Evolutionary conservation across 768 basidiomycete species (phyloP).

Genomic region (Lactarius sp.): DNA sequence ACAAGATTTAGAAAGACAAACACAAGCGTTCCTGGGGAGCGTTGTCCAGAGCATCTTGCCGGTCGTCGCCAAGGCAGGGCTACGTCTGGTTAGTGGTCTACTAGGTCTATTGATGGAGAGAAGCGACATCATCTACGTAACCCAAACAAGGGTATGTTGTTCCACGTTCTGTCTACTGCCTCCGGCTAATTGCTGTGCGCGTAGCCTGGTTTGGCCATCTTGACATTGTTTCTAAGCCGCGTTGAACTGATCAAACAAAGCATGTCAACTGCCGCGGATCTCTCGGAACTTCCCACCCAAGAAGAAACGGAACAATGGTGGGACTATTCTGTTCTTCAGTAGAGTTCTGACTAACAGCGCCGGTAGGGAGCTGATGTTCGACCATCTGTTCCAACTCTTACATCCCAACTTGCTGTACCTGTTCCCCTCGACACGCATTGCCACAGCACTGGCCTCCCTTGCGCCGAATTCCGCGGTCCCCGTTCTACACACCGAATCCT

Average conservation of each 20-base stretch:
- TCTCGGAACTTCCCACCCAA: constrained; percentile 51
- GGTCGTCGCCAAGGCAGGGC: constrained; percentile 69
- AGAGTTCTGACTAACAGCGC: constrained; percentile 10
- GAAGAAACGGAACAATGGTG: constrained; percentile 84
- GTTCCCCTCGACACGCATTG: constrained; percentile 85
- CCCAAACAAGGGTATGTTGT: constrained; percentile 70
- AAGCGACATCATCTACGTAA: constrained; percentile 65
- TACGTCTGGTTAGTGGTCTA: constrained; percentile 82
- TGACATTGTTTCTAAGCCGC: constrained; percentile 87
- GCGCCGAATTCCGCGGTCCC: constrained; percentile 36
- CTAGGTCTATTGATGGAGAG: constrained; percentile 78
- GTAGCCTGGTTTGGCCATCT: constrained; percentile 86
- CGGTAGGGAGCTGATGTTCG: constrained; percentile 79
- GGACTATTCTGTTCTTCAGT: constrained; percentile 10
- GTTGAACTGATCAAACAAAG: constrained; percentile 90
- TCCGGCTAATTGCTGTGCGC: constrained; percentile 7
- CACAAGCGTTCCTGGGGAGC: constrained; percentile 80
- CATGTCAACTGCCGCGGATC: constrained; percentile 46
- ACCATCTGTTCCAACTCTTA: constrained; percentile 79
- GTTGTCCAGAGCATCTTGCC: constrained; percentile 85
- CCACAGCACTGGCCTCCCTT: constrained; percentile 34
- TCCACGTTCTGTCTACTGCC: constrained; percentile 8
- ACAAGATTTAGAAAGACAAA: constrained; percentile 78
- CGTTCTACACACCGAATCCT: constrained; percentile 48
- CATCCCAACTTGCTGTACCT: constrained; percentile 69